phyloP scores from a whole-genome alignment of 2,329 filamentous ascomycete genomes.

The Hawksworthiomyces lignivorus region DNA sequence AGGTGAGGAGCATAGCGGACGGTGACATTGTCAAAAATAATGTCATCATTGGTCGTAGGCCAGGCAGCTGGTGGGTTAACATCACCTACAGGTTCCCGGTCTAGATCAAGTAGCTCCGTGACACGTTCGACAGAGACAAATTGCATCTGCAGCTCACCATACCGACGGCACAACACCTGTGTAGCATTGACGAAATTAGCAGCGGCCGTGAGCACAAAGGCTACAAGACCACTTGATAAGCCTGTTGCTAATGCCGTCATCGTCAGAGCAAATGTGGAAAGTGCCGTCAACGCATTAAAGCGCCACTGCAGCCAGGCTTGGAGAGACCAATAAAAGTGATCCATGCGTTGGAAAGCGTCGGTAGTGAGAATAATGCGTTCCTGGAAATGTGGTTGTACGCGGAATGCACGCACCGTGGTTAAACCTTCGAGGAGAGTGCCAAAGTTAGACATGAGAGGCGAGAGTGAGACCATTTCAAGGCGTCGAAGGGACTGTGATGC shows the following conservation, averaged over 20 bases:
- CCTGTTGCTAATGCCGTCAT: constrained; percentile 65
- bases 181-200: constrained; percentile 62
- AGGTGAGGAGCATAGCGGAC: constrained; percentile 73
- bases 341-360: constrained; percentile 87
- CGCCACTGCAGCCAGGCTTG: constrained; percentile 80
- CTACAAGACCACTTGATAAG: constrained; percentile 71
- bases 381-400: constrained; percentile 71
- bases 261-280: constrained; percentile 67
- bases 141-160: constrained; percentile 82
- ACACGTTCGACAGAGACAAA: constrained; percentile 87
- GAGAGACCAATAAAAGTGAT: constrained; percentile 90
- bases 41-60: constrained; percentile 64
- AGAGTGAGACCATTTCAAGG: constrained; percentile 83
- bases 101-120: constrained; percentile 70
- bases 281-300: constrained; percentile 64
- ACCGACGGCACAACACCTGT: constrained; percentile 67
- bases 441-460: constrained; percentile 86
- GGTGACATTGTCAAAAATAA: constrained; percentile 69
- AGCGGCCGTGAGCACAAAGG: constrained; percentile 72
- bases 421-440: constrained; percentile 79
- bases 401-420: constrained; percentile 79
- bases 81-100: constrained; percentile 63
- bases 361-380: constrained; percentile 71
- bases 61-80: constrained; percentile 57
- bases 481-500: constrained; percentile 76